Evolutionary conservation across 495 filamentous ascomycete genomes (phyloP).

Genomic region (Rostrohypoxylon terebratum): DNA sequence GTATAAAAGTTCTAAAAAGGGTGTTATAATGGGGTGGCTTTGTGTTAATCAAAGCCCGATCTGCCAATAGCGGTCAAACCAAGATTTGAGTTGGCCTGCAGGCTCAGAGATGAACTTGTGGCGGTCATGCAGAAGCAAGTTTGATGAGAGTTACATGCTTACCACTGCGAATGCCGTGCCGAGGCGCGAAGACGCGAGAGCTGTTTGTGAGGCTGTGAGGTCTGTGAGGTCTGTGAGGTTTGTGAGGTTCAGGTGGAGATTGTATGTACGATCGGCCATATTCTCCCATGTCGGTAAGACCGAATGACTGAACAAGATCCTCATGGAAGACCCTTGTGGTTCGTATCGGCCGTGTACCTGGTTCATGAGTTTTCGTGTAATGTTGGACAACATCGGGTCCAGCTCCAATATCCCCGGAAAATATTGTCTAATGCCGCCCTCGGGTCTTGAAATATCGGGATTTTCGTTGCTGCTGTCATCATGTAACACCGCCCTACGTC

Average conservation of each 20-base stretch:
- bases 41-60: slow-evolving; percentile 14
- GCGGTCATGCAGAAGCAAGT: slow-evolving; percentile 33
- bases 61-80: slow-evolving; percentile 2
- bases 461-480: slow-evolving; percentile 10
- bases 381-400: slow-evolving; percentile 11
- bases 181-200: slow-evolving; percentile 15
- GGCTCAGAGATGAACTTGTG: not conserved
- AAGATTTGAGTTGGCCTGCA: slow-evolving; percentile 14
- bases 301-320: not conserved
- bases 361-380: slow-evolving; percentile 31
- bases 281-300: slow-evolving; percentile 21
- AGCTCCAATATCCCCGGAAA: slow-evolving; percentile 7
- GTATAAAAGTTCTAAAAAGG: slow-evolving; percentile 29
- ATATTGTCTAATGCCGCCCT: slow-evolving; percentile 17
- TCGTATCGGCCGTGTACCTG: slow-evolving; percentile 42
- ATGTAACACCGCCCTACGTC: slow-evolving; percentile 3
- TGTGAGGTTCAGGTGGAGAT: slow-evolving; percentile 1
- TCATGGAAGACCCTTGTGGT: slow-evolving; percentile 6
- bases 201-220: no score
- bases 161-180: slow-evolving; percentile 1
- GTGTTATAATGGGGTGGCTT: slow-evolving; percentile 19
- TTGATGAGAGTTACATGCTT: slow-evolving; percentile 1
- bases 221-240: no score
- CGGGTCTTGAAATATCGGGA: slow-evolving; percentile 23
- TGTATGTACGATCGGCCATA: slow-evolving; percentile 30